Percentiles rank a stretch among this genome's conserved stretches.
These are phyloP conservation scores for Phyllostachys edulis DNA, from an alignment of 176 grass and related monocot species.

Conservation along the genomic window DNA sequence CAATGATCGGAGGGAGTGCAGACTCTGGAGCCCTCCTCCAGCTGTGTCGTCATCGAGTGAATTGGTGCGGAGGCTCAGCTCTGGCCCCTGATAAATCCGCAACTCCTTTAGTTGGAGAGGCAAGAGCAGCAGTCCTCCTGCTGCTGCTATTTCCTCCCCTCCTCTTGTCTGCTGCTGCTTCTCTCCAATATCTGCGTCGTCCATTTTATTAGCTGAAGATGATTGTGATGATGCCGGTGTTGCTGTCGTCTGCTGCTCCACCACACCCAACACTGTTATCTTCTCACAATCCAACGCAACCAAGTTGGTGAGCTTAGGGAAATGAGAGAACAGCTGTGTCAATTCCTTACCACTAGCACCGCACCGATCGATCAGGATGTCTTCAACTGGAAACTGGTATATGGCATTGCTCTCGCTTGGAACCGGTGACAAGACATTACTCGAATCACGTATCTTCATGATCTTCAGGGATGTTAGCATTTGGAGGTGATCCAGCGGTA, in stretches of 20 bases:
- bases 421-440: background rate
- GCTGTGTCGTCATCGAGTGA: too few relatives aligned
- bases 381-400: background rate
- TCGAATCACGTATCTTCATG: accelerated
- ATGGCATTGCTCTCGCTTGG: background rate
- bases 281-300: accelerated
- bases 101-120: background rate
- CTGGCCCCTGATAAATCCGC: accelerated
- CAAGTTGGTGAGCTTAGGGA: background rate
- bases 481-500: background rate
- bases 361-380: accelerated
- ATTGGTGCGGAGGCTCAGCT: background rate
- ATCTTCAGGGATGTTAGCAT: background rate
- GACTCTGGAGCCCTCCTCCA: background rate
- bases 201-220: background rate
- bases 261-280: background rate
- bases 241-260: background rate
- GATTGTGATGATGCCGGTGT: background rate
- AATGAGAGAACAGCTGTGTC: background rate
- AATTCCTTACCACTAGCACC: background rate
- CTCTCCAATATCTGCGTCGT: too few relatives aligned
- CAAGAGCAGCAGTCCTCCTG: background rate
- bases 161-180: background rate
- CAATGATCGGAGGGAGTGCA: background rate
- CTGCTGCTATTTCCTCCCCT: background rate